Evolutionary conservation across 1,284 basidiomycete genomes (phyloP).

Genomic region (Pyrrhoderma lamaoense): DNA sequence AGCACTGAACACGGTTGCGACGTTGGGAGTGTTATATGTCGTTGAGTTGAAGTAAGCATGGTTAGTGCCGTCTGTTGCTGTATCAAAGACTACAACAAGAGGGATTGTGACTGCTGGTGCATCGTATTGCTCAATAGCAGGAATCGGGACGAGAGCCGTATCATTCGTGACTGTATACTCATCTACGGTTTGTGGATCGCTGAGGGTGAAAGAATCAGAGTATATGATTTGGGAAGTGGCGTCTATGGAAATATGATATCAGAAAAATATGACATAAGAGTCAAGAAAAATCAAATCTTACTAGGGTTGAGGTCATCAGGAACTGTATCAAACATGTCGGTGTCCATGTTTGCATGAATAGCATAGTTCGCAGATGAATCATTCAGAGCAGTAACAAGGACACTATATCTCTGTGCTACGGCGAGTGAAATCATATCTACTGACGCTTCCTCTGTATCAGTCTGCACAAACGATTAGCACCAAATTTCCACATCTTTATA

Average conservation of each 20-base stretch:
- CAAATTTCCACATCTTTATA: background rate
- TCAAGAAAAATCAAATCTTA: slow-evolving; percentile 33
- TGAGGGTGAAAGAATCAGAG: slow-evolving; percentile 38
- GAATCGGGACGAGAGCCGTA: slow-evolving; percentile 51
- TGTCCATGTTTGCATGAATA: slow-evolving; percentile 87
- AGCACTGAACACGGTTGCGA: slow-evolving; percentile 71
- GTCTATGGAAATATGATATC: slow-evolving; percentile 36
- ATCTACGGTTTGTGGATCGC: slow-evolving; percentile 36
- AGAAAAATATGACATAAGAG: background rate
- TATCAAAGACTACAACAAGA: slow-evolving; percentile 54
- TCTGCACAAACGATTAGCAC: slow-evolving; percentile 33
- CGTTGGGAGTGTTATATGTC: slow-evolving; percentile 61
- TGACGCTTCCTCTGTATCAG: slow-evolving; percentile 67
- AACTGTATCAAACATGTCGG: slow-evolving; percentile 77
- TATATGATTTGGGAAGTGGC: slow-evolving; percentile 74
- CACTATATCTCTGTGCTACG: slow-evolving; percentile 90
- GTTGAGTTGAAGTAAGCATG: slow-evolving; percentile 67
- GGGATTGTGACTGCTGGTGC: slow-evolving; percentile 46
- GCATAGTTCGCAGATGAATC: slow-evolving; percentile 80
- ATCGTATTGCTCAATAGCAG: slow-evolving; percentile 36
- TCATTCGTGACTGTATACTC: slow-evolving; percentile 57
- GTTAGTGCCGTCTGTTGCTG: slow-evolving; percentile 75
- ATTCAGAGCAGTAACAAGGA: slow-evolving; percentile 86
- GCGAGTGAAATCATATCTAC: slow-evolving; percentile 68
- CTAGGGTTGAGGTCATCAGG: slow-evolving; percentile 69